Base-by-base conservation (phyloP, 2,329 filamentous ascomycete species). In the Ophiocordyceps unilateralis region DNA sequence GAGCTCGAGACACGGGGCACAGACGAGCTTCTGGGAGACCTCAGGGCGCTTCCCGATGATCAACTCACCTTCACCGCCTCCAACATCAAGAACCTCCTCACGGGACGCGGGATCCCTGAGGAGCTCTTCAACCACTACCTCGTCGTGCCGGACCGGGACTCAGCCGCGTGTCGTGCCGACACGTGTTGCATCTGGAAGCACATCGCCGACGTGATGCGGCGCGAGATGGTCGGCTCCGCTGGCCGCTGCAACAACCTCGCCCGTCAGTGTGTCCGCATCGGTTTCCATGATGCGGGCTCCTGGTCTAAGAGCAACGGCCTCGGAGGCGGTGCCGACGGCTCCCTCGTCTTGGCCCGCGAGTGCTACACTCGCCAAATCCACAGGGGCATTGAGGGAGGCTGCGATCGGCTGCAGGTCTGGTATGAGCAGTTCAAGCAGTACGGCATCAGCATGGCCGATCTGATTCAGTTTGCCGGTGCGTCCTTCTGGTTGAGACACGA, bases 381-480 rank as follows among this genome's bases (percentile, higher is more conserved):
- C 53, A 60, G 59, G 22, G 69, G 68, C 1, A 55, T 75, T 3
- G 55, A 62, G 43, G 55, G 54, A 4, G 66, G 67, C 32, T 62
- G 65, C 41, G 44, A 41, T 4, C 53, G 61, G 20, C 60, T 66
- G 28, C 50, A 56, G n/a, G 46, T 40, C 11, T 62, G 68, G 49
- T 60, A 61, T 41, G 42, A 51, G 22, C 61, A 65, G 45, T 68
- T 63, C 49, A 57, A 60, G 38, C 46, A 48, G 30, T 60, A 55
- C 41, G 49, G 52, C n/a, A 60, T 74, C 28, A 58, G 62, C 12
- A 67, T 68, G 49, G 70, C 69, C 19, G 72, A 76, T 49, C 56
- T 75, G n/a, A 64, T 72, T 20, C 69, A 74, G 50, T 65, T 72
- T 47, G 67, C 64, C 2, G 60, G 58, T 55, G 66, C 55, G 43